Evolutionary conservation across 495 filamentous ascomycete species (phyloP), one percentile per base, ranked within the genome.

Genomic region (Podospora appendiculata): DNA sequence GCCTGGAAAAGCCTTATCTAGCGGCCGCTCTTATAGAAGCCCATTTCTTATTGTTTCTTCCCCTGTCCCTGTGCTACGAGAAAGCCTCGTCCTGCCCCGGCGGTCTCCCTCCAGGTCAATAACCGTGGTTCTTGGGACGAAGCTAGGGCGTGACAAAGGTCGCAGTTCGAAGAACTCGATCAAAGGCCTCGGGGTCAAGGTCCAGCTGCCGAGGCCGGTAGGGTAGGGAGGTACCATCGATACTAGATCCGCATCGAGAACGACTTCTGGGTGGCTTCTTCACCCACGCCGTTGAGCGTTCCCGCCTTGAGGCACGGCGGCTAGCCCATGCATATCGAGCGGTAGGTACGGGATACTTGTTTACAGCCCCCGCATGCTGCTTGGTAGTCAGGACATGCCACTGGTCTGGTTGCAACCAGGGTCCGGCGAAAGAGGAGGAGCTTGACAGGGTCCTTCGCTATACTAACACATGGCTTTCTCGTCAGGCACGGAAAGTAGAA

Each of bases 341-440:
- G 41, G 41, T 25, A 25, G 13, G 36, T 38, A 38, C 36, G 19
- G 8, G 10, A 9, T 32, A 35, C n/a, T 36, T 45, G 14, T 17
- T 17, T 14, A 36, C 41, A 44, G 1, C 49, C 49, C 49, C 41
- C 41, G 49, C 49, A 51, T 43, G n/a, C 49, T 13, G 13, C 46
- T 39, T 32, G 48, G 16, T 38, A 38, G 36, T 8, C 36, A 43
- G 43, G 43, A 32, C 17, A 18, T 45, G 19, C 43, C 43, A 45
- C 43, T 45, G 13, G 13, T 45, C 41, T 43, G 41, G 17, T 45
- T 18, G 8, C 6, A 18, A 45, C 43, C 43, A 18, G 43, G 43
- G 43, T 45, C 5, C 10, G 39, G 25, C 25, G n/a, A 42, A 55
- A 51, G 47, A 51, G 53, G 53, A 47, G 46, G 48, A 32, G 9